Evolutionary conservation across 2,329 filamentous ascomycete species (phyloP), one percentile per base, ranked within the genome.

Genomic region (Thielaviopsis ethacetica): DNA sequence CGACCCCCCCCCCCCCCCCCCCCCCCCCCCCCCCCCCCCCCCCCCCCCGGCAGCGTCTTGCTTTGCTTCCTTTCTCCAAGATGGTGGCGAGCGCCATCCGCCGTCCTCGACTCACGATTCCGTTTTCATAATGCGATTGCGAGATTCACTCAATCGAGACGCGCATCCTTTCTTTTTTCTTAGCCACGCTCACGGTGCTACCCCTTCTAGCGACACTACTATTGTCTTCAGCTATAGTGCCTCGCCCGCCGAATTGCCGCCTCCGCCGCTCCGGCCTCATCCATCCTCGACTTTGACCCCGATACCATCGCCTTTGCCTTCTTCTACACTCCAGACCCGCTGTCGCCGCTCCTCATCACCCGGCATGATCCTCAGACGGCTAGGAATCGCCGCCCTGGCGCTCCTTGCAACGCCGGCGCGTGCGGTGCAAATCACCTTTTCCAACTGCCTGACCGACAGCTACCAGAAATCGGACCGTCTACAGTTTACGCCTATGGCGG

Each of bases 401-500:
- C 64, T 73, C 26, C 66, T 72, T 61, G 59, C 72, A 9, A 67
- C 68, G 51, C 75, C 79, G 9, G 74, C 71, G 26, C 69, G 73
- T 49, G 88, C 86, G 54, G 88, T 83, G 52, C 80, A 83, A 65
- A 73, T 96, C 62, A 75, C 81, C 60, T 93, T 94, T 71, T 77
- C 85, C n/a, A 95, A 96, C 71, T 98, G 91, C 72, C 76, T 96
- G 30, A 70, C 76, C 54, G 74, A 78, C 61, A 77, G 79, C 57
- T 78, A 85, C 67, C 75, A 82, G 59, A 66, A 76, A 9, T 80
- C 85, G 15, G 70, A 73, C 41, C 78, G 78, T 62, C 77, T 97
- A 34, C 90, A 96, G 73, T 95, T 91, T 74, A 76, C 82, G 13
- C 91, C 93, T 2, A 70, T 84, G 41, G 83, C 80, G 64, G 80